Percentiles rank a stretch among this genome's conserved stretches.
Conservation (phyloP, 140 eudicot species). For the Senecio squalidus region DNA sequence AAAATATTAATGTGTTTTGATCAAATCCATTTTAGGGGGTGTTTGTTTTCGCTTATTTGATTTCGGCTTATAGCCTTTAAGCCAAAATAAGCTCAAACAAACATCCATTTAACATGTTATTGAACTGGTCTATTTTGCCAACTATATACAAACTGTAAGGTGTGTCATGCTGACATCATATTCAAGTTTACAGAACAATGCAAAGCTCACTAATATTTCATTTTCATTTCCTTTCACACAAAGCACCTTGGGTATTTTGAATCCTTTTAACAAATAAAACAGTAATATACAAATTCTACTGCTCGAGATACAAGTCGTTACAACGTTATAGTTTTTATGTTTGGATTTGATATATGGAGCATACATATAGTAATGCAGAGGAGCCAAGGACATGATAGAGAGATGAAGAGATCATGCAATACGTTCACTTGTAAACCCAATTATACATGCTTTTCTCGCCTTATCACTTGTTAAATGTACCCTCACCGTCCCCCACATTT, state of each 20-base stretch:
- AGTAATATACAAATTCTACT: slow-evolving; percentile 3
- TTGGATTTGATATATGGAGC: slow-evolving; percentile 14
- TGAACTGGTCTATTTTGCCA: neutral
- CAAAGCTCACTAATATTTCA: neutral
- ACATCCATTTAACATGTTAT: too few species aligned
- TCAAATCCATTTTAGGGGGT: too few species aligned
- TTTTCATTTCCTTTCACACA: neutral
- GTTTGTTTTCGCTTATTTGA: too few species aligned
- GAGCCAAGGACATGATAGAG: slow-evolving; percentile 42
- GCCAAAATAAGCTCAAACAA: too few species aligned
- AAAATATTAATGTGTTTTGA: too few species aligned
- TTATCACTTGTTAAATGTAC: slow-evolving; percentile 47
- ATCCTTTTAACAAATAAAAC: neutral
- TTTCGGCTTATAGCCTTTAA: too few species aligned
- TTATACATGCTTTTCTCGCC: slow-evolving; percentile 72
- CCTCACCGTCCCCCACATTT: slow-evolving; percentile 25
- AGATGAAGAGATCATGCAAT: slow-evolving; percentile 68
- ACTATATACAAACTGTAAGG: neutral
- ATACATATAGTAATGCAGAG: slow-evolving; percentile 32
- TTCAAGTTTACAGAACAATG: too few species aligned
- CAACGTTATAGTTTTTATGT: neutral
- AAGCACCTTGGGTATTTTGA: too few species aligned
- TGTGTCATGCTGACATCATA: slow-evolving; percentile 13
- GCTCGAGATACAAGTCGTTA: slow-evolving; percentile 14
- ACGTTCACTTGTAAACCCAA: slow-evolving; percentile 60